Conservation (phyloP, 108 stramenopile genomes). For the Tribonema minus region DNA sequence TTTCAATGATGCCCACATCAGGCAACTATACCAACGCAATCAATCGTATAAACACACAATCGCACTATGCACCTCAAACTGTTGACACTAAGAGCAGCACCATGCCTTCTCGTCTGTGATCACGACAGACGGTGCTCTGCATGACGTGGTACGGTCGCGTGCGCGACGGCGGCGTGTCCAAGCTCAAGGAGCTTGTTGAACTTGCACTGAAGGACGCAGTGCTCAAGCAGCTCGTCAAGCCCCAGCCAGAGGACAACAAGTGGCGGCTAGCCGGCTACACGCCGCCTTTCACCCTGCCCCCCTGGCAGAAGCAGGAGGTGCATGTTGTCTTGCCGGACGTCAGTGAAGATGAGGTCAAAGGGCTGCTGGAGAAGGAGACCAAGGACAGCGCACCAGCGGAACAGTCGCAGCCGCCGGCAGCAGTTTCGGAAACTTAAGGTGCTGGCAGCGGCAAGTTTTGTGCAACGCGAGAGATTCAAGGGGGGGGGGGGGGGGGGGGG, state of each 20-base stretch:
- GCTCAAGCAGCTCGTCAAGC: background rate
- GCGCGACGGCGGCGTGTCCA: background rate
- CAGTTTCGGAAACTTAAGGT: too few species aligned
- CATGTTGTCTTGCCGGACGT: background rate
- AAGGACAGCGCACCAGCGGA: too few species aligned
- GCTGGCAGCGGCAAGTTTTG: background rate
- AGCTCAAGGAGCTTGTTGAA: background rate
- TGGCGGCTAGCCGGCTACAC: background rate
- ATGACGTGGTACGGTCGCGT: background rate
- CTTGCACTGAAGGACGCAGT: background rate
- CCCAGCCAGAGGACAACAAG: background rate
- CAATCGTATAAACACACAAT: too few species aligned
- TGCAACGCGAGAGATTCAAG: too few species aligned
- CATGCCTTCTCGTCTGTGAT: too few species aligned
- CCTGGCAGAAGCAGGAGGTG: background rate
- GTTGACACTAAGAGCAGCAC: too few species aligned
- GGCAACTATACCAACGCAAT: too few species aligned
- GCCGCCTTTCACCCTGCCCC: background rate
- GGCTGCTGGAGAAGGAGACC: too few species aligned
- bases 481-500: too few species aligned
- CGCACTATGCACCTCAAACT: too few species aligned
- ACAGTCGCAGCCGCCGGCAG: too few species aligned
- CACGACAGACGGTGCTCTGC: background rate
- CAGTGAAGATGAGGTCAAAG: background rate
- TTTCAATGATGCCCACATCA: too few species aligned